These are phyloP conservation scores for Lithospermum erythrorhizon DNA, from an alignment of 257 asterid genomes.

Conservation along the genomic window DNA sequence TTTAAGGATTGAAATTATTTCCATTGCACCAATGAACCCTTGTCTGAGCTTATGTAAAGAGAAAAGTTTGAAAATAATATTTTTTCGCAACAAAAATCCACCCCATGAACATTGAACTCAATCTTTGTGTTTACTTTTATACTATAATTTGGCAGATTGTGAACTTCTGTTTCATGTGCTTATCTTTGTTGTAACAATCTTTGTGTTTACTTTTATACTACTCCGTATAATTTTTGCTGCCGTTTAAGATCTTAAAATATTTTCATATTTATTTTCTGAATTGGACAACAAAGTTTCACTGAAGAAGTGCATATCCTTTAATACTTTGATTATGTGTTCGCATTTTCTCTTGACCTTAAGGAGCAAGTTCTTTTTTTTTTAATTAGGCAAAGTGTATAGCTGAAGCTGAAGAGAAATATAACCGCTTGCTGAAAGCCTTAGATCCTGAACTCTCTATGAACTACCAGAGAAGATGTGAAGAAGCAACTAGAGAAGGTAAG, in stretches of 20 bases:
- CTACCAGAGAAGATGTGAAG: slow-evolving; percentile 77
- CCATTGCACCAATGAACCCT: too few relatives aligned
- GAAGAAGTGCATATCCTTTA: too few relatives aligned
- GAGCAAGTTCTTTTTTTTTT: neutral
- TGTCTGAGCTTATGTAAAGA: too few relatives aligned
- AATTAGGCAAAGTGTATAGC: slow-evolving; percentile 58
- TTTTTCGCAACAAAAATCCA: too few relatives aligned
- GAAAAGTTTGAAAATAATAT: too few relatives aligned
- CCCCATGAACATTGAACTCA: too few relatives aligned
- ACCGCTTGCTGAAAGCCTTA: slow-evolving; percentile 33
- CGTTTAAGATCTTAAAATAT: neutral
- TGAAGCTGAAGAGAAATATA: slow-evolving; percentile 72
- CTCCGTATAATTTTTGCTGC: neutral
- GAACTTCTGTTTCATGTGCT: neutral
- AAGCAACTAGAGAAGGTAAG: slow-evolving; percentile 86
- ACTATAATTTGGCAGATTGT: too few relatives aligned
- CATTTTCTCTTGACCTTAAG: too few relatives aligned
- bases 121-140: too few relatives aligned
- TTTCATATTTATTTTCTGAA: neutral
- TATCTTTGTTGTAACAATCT: neutral
- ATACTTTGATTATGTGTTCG: too few relatives aligned
- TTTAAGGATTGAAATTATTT: too few relatives aligned
- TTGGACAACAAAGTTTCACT: too few relatives aligned
- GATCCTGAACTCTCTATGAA: slow-evolving; percentile 42
- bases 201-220: neutral